Evolutionary conservation across 176 grass and related monocot genomes (phyloP).

Genomic region (Triticum urartu): DNA sequence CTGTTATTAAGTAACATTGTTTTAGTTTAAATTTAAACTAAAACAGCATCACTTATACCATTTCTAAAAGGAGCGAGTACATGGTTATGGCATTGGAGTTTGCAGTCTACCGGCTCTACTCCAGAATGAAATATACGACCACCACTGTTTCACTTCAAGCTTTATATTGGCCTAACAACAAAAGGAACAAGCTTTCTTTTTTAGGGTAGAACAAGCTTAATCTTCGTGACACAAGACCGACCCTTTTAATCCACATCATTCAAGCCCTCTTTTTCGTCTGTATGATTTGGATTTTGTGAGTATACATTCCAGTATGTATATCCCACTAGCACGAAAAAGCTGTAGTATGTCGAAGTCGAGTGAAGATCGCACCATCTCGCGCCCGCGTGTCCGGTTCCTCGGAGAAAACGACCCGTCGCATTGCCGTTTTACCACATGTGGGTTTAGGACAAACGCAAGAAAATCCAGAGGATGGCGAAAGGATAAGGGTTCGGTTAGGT

Average conservation of each 20-base stretch:
- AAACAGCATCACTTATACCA: no score
- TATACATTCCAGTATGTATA: background rate
- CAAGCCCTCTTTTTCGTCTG: background rate
- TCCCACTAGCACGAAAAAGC: background rate
- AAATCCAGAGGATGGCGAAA: background rate
- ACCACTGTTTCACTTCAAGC: background rate
- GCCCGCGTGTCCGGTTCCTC: background rate
- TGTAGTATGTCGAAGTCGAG: background rate
- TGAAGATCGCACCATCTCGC: background rate
- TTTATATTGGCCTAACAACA: background rate
- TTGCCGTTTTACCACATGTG: constrained; percentile 37
- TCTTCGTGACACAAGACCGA: background rate
- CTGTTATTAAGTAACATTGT: no score
- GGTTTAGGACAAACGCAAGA: constrained; percentile 37
- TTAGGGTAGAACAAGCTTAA: no score
- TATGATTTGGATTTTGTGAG: background rate
- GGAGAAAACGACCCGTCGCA: constrained; percentile 12
- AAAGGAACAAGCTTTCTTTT: no score
- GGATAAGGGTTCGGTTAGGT: constrained; percentile 36
- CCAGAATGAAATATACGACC: background rate
- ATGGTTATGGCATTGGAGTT: no score
- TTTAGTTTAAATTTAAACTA: no score
- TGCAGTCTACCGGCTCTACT: no score
- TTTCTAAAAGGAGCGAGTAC: no score
- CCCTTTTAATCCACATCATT: background rate